Conservation (phyloP, 441 rosid genomes). For the Manihot esculenta region DNA sequence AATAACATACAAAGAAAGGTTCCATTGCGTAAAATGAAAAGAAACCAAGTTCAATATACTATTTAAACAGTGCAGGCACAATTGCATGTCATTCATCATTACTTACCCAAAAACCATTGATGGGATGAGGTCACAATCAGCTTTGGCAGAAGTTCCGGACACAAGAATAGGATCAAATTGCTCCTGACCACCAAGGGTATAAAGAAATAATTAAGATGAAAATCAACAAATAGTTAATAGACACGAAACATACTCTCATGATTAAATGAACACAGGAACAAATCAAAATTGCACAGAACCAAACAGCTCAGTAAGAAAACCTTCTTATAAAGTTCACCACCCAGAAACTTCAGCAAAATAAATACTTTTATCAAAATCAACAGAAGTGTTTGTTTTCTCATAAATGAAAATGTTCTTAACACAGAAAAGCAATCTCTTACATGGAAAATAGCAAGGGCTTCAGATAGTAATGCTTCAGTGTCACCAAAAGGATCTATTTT, state of each 20-base stretch:
- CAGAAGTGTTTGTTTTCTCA: not conserved
- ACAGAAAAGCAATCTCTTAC: conserved; percentile 38
- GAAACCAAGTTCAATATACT: not conserved
- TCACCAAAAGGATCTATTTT: conserved; percentile 52
- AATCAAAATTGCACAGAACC: not conserved
- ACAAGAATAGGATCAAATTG: conserved; percentile 81
- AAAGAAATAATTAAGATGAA: not conserved
- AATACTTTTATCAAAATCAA: not conserved
- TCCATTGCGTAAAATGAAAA: not conserved
- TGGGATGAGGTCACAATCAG: conserved; percentile 69
- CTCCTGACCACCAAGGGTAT: conserved; percentile 42
- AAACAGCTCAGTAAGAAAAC: not conserved
- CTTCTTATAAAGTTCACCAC: not conserved
- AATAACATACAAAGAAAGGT: not conserved
- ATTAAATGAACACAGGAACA: not conserved
- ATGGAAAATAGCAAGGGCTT: conserved; percentile 73
- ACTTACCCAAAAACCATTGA: conserved; percentile 84
- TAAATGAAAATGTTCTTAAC: not conserved
- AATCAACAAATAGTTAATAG: not conserved
- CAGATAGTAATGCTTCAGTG: conserved; percentile 50
- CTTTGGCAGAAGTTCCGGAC: conserved; percentile 36
- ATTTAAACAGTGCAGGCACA: not conserved
- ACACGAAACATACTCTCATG: not conserved
- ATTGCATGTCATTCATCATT: conserved; percentile 1
- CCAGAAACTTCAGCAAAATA: not conserved